phyloP scores from a whole-genome alignment of 2,329 filamentous ascomycete species.

The Exophiala sp. region DNA sequence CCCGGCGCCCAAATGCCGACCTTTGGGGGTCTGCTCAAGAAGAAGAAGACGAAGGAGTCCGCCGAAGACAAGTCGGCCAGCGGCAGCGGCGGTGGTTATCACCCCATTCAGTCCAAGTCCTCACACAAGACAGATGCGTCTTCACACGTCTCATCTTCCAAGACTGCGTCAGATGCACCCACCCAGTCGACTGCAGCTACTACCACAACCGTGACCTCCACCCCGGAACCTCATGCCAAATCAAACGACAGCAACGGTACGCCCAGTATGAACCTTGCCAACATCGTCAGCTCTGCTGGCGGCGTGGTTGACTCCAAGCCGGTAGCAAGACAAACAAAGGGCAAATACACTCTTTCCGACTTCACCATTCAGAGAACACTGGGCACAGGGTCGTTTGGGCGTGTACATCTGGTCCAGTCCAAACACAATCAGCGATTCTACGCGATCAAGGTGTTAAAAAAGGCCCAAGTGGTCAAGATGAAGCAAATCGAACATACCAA shows the following conservation, averaged over 20 bases:
- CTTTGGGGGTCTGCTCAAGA: slow-evolving; percentile 86
- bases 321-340: slow-evolving; percentile 69
- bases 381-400: slow-evolving; percentile 92
- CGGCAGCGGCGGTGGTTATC: slow-evolving; percentile 18
- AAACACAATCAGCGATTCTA: slow-evolving; percentile 98
- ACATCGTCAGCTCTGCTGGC: slow-evolving; percentile 17
- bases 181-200: slow-evolving; percentile 28
- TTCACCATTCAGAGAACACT: slow-evolving; percentile 86
- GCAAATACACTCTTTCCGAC: slow-evolving; percentile 90
- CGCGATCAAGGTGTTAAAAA: slow-evolving; percentile 97
- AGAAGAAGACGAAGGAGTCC: slow-evolving; percentile 95
- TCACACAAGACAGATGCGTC: slow-evolving; percentile 59
- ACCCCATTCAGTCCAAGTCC: slow-evolving; percentile 31
- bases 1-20: slow-evolving; percentile 64
- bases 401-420: slow-evolving; percentile 93
- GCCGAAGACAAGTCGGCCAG: slow-evolving; percentile 38
- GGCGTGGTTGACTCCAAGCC: slow-evolving; percentile 32
- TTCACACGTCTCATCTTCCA: slow-evolving; percentile 42
- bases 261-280: slow-evolving; percentile 26
- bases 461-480: slow-evolving; percentile 98
- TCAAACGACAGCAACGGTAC: slow-evolving; percentile 29
- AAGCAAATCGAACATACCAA: slow-evolving; percentile 99
- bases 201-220: slow-evolving; percentile 24
- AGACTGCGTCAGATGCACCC: slow-evolving; percentile 32
- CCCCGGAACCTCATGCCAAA: slow-evolving; percentile 27